Base-by-base conservation (phyloP, 306 rosid genomes). In the Castanea sativa region DNA sequence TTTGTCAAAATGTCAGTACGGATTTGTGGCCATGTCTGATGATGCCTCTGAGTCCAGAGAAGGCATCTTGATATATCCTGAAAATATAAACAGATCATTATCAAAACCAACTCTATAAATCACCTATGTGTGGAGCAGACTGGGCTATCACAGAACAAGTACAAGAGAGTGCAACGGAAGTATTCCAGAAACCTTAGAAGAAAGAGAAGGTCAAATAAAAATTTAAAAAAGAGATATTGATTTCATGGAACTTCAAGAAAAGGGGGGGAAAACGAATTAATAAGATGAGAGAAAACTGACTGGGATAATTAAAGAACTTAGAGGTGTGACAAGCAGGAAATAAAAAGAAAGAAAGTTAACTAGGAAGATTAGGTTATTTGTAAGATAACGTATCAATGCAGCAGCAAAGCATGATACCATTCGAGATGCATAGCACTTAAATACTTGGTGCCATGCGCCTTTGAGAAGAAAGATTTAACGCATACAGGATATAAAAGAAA, bases 1-100 rank as follows among this genome's bases (percentile, higher is more conserved):
- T 91, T 93, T 69, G 97, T 67, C 84, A 89, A 87, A 69, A 95
- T 30, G 87, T 95, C 97, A 8, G 99, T 90, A 69, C 94, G 92
- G 71, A 95, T 90, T 86, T 88, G 98, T 71, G 99, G 98, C 98
- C 98, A 93, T 32, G 97, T 93, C 82, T 93, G 97, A 83, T 90
- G 98, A 84, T 93, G 98, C 88, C 97, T 91, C 78, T 93, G 97
- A 79, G 98, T 93, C 98, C 98, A 95, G 77, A 95, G 94, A 81
- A 95, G 87, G 85, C 97, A 87, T 82, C 97, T 95, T 79, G 98
- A 86, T 83, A 92, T 87, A 84, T 95, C 99, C 99, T 95, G 93
- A 76, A 87, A 82, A 79, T 49, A 67, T 32, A 63, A 19, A 56
- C 56, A 43, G n/a, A 68, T 49, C 23, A 56, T 67, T 67, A 8